Conservation (phyloP, 371 early-diverging fungal species). For the Globomyces sp. region DNA sequence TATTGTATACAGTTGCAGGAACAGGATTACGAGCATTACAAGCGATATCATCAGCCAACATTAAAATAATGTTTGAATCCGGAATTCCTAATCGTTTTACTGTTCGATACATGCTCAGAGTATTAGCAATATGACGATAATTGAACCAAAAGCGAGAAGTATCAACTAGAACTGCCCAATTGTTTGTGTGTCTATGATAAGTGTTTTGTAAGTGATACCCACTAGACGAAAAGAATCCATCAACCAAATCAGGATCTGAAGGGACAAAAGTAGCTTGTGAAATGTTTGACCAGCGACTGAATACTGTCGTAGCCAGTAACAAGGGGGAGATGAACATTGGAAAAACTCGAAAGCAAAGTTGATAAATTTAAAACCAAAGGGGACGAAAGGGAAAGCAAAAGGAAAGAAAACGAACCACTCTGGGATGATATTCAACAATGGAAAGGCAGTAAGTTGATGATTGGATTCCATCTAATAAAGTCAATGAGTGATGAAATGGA, state of each 20-base stretch:
- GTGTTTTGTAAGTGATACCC: constrained; percentile 6
- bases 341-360: no score
- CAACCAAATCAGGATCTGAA: neutral
- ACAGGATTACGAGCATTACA: constrained; percentile 92
- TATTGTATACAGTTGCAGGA: constrained; percentile 92
- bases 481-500: no score
- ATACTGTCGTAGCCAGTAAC: no score
- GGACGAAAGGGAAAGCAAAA: no score
- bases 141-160: constrained; percentile 97
- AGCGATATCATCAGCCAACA: constrained; percentile 97
- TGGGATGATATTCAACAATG: no score
- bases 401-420: no score
- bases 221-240: constrained; percentile 44
- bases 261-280: no score
- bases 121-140: constrained; percentile 86
- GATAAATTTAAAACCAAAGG: no score
- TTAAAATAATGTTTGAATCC: constrained; percentile 94
- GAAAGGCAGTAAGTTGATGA: no score
- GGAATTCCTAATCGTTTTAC: constrained; percentile 98
- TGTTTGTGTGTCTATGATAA: constrained; percentile 66
- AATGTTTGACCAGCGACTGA: no score
- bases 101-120: constrained; percentile 92
- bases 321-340: no score
- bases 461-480: no score
- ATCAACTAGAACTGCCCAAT: constrained; percentile 97